A percentile compares a stretch with the other conserved stretches of the same genome.
Evolutionary conservation across 176 grass and related monocot species (phyloP).

Genomic region (Ampelocalamus luodianensis): DNA sequence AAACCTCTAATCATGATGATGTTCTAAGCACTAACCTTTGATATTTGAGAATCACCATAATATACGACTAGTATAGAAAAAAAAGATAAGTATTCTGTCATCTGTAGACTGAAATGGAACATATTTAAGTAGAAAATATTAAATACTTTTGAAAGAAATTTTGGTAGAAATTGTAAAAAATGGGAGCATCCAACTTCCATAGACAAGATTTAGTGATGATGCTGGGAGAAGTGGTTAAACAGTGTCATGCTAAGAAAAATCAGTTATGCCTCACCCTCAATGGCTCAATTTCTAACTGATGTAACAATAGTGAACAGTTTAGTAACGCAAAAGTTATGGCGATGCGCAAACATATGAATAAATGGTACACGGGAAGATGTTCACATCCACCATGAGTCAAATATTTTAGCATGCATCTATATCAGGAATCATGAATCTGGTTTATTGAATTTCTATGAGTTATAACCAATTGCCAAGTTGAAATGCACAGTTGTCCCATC

Average conservation of each 20-base stretch:
- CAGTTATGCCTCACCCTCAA: background rate
- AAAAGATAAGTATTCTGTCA: background rate
- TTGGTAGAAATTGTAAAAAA: constrained; percentile 6
- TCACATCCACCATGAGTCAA: background rate
- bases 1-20: constrained; percentile 11
- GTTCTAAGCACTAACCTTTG: background rate
- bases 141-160: background rate
- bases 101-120: background rate
- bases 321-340: background rate
- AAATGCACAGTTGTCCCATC: background rate
- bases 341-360: background rate
- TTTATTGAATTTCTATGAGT: background rate
- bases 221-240: background rate
- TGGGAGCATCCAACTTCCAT: background rate
- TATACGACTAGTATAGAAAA: background rate
- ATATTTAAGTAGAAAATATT: background rate
- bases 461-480: background rate
- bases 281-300: background rate
- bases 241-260: constrained; percentile 27
- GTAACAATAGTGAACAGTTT: background rate
- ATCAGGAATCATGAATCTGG: background rate
- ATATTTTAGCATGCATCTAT: background rate
- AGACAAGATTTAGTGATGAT: background rate
- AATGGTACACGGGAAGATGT: background rate
- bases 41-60: constrained; percentile 24